Conservation (phyloP, 2,329 filamentous ascomycete genomes). For the Drechmeria coniospora region DNA sequence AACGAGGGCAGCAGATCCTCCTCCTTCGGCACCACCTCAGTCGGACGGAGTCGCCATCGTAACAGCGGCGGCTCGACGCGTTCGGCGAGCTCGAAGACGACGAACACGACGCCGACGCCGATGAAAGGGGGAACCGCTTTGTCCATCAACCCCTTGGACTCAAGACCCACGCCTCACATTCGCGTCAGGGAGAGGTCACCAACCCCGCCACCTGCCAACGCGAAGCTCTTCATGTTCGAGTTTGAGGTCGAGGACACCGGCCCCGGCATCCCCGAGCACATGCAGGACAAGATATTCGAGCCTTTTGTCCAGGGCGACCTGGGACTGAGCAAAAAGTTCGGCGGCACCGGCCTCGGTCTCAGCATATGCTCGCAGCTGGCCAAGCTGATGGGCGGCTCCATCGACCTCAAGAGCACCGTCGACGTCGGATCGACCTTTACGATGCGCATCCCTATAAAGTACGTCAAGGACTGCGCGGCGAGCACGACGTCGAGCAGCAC, state of each 20-base stretch:
- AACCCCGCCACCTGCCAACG: conserved; percentile 43
- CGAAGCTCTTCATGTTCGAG: conserved; percentile 60
- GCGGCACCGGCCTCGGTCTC: conserved; percentile 73
- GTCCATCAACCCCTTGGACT: conserved; percentile 47
- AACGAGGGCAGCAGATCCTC: conserved; percentile 38
- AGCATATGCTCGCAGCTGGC: conserved; percentile 84
- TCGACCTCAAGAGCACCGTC: conserved; percentile 54
- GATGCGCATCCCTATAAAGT: conserved; percentile 68
- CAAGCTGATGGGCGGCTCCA: conserved; percentile 64
- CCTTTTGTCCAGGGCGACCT: conserved; percentile 90
- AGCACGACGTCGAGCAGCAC: conserved; percentile 40
- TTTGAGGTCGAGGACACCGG: conserved; percentile 84
- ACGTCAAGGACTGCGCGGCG: conserved; percentile 44
- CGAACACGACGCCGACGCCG: conserved; percentile 11
- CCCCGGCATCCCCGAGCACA: conserved; percentile 63
- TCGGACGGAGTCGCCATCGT: conserved; percentile 26
- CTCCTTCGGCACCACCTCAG: conserved; percentile 27
- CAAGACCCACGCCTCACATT: conserved; percentile 32
- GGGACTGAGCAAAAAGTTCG: conserved; percentile 76
- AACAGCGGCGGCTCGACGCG: conserved; percentile 31
- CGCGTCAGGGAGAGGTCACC: conserved; percentile 38
- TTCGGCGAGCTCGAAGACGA: conserved; percentile 31
- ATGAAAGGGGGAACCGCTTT: conserved; percentile 34
- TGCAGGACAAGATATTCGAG: conserved; percentile 78
- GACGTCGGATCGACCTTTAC: conserved; percentile 68